A percentile compares a stretch with the other conserved stretches of the same genome.
These are phyloP conservation scores for Dipteronia dyeriana DNA, from an alignment of 345 rosid genomes.

Conservation along the genomic window DNA sequence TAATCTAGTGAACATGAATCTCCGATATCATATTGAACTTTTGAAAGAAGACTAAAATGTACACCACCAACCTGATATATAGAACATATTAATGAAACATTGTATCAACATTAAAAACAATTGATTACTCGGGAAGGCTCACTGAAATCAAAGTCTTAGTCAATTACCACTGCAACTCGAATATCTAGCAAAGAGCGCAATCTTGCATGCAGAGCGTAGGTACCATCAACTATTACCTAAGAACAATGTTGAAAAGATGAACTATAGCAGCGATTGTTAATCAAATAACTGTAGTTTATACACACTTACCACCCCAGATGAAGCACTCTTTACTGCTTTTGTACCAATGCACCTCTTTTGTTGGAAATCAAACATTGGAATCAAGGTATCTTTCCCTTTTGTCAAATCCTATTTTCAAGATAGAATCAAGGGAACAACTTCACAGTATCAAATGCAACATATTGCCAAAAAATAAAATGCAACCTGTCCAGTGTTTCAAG, in stretches of 20 bases:
- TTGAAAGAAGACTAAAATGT: slow-evolving; percentile 98
- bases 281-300: slow-evolving; percentile 1
- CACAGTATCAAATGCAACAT: slow-evolving; percentile 7
- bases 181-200: slow-evolving; percentile 96
- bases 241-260: slow-evolving; percentile 21
- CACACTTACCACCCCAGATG: slow-evolving; percentile 77
- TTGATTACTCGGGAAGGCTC: slow-evolving; percentile 9
- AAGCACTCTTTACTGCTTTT: slow-evolving; percentile 56
- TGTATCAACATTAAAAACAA: slow-evolving; percentile 7
- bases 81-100: slow-evolving; percentile 21
- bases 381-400: slow-evolving; percentile 65
- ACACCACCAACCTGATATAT: slow-evolving; percentile 92
- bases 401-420: slow-evolving; percentile 68
- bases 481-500: slow-evolving; percentile 1
- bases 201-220: slow-evolving; percentile 90
- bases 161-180: slow-evolving; percentile 96
- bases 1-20: slow-evolving; percentile 92
- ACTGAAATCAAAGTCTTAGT: background rate
- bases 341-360: slow-evolving; percentile 66
- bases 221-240: slow-evolving; percentile 97
- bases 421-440: slow-evolving; percentile 21
- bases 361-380: slow-evolving; percentile 90
- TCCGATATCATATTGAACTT: slow-evolving; percentile 94
- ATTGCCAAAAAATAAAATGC: slow-evolving; percentile 1
- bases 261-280: slow-evolving; percentile 22